A percentile compares a stretch with the other conserved stretches of the same genome.
Conservation (phyloP, 306 rosid genomes). For the Cucurbita moschata region DNA sequence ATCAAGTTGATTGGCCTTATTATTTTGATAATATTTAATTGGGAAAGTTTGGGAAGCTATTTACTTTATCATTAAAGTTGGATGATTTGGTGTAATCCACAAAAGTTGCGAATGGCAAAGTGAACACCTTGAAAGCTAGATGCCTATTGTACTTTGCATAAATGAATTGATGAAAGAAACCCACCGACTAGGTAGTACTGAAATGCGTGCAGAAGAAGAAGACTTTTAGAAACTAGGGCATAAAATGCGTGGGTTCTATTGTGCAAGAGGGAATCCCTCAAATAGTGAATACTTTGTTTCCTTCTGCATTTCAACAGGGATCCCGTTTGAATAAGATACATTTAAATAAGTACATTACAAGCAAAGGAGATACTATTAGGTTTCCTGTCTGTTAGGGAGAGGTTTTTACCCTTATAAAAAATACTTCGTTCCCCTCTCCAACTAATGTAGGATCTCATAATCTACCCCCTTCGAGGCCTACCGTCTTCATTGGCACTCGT, state of each 20-base stretch:
- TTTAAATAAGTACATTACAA: not conserved
- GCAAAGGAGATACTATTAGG: not conserved
- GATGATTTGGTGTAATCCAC: slow-evolving; percentile 7
- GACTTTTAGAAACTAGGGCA: not conserved
- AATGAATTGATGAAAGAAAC: not conserved
- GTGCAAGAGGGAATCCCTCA: too few relatives aligned
- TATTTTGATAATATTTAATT: not conserved
- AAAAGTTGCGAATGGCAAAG: not conserved
- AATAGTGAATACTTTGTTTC: not conserved
- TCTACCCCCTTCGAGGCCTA: too few relatives aligned
- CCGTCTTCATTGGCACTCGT: too few relatives aligned
- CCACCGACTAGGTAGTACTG: not conserved
- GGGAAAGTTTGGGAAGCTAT: not conserved
- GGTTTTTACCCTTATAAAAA: too few relatives aligned
- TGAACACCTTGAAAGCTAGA: not conserved
- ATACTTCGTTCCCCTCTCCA: too few relatives aligned
- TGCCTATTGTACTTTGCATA: not conserved
- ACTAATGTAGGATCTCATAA: too few relatives aligned
- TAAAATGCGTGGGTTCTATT: not conserved
- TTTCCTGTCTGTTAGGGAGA: too few relatives aligned
- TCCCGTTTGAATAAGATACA: not conserved
- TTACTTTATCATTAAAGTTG: not conserved
- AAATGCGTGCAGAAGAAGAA: slow-evolving; percentile 1
- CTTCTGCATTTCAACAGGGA: not conserved
- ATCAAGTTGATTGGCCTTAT: not conserved